A percentile compares a stretch with the other conserved stretches of the same genome.
Evolutionary conservation across 192 early-diverging fungal species (phyloP).

Genomic region (Pilaira anomala): DNA sequence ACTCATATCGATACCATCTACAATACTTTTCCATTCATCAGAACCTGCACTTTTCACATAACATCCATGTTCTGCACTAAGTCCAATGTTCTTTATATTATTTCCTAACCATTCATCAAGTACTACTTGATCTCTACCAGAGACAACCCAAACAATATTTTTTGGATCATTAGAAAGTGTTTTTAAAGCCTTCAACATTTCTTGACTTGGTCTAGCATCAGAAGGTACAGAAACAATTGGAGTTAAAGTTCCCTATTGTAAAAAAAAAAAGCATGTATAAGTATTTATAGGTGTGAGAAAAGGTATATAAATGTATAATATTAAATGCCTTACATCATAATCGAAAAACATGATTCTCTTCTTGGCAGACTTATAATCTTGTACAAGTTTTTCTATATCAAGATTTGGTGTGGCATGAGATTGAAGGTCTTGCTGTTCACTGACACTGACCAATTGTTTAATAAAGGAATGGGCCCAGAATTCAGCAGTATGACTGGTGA

Average conservation of each 20-base stretch:
- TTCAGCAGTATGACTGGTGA: slow-evolving; percentile 79
- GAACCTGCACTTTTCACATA: slow-evolving; percentile 79
- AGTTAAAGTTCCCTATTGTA: slow-evolving; percentile 91
- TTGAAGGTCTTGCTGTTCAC: slow-evolving; percentile 41
- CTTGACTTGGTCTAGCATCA: slow-evolving; percentile 79
- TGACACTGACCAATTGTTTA: slow-evolving; percentile 62
- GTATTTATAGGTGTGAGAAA: not conserved
- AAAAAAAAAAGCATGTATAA: slow-evolving; percentile 8
- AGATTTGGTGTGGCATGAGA: slow-evolving; percentile 44
- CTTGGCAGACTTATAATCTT: slow-evolving; percentile 55
- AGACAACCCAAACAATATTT: slow-evolving; percentile 88
- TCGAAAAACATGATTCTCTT: slow-evolving; percentile 90
- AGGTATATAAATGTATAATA: not conserved
- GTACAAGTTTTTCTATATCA: slow-evolving; percentile 52
- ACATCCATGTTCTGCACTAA: slow-evolving; percentile 96
- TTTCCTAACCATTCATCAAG: slow-evolving; percentile 88
- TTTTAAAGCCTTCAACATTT: slow-evolving; percentile 77
- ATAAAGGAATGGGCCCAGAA: slow-evolving; percentile 89
- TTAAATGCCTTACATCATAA: slow-evolving; percentile 90
- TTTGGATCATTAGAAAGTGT: slow-evolving; percentile 68
- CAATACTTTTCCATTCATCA: slow-evolving; percentile 72
- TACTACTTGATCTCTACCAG: slow-evolving; percentile 82
- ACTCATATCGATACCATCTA: slow-evolving; percentile 73
- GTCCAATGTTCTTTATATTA: slow-evolving; percentile 68
- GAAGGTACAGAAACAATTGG: slow-evolving; percentile 89